phyloP scores from a whole-genome alignment of 495 filamentous ascomycete genomes.

The Podospora bellae-mahoneyi region DNA sequence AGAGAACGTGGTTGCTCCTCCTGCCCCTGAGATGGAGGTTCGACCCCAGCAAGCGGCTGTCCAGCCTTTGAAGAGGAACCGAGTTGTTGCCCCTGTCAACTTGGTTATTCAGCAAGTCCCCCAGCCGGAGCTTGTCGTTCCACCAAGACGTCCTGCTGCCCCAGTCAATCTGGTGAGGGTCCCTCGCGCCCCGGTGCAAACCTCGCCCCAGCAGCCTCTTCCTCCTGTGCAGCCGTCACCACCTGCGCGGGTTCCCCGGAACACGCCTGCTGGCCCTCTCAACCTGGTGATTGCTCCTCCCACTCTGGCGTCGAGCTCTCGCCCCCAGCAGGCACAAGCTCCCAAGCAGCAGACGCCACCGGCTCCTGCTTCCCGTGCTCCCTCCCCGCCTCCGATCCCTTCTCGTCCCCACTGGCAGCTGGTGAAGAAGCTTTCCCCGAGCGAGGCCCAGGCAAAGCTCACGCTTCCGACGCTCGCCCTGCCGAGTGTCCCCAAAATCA shows the following conservation, averaged over 20 bases:
- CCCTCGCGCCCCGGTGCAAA: neutral
- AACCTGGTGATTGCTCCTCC: neutral
- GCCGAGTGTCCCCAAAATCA: neutral
- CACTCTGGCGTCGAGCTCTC: neutral
- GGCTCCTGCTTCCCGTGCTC: neutral
- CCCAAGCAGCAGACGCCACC: neutral
- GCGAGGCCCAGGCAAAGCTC: neutral
- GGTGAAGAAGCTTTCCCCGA: neutral
- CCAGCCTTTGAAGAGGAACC: neutral
- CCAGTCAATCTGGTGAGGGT: neutral
- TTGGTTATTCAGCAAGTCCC: neutral
- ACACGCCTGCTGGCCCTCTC: neutral
- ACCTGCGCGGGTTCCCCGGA: neutral
- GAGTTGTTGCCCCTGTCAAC: neutral
- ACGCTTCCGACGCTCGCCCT: neutral
- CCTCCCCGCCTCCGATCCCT: neutral
- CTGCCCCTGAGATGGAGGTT: neutral
- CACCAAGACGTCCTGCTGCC: neutral
- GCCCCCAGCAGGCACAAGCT: neutral
- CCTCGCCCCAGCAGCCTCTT: neutral
- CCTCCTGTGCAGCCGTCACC: too few species aligned
- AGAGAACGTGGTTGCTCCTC: neutral
- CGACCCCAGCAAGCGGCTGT: neutral
- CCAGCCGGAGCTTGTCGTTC: neutral
- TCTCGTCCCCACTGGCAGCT: neutral